Conservation (phyloP, 2,329 filamentous ascomycete genomes). For the Raffaelea albimanens region DNA sequence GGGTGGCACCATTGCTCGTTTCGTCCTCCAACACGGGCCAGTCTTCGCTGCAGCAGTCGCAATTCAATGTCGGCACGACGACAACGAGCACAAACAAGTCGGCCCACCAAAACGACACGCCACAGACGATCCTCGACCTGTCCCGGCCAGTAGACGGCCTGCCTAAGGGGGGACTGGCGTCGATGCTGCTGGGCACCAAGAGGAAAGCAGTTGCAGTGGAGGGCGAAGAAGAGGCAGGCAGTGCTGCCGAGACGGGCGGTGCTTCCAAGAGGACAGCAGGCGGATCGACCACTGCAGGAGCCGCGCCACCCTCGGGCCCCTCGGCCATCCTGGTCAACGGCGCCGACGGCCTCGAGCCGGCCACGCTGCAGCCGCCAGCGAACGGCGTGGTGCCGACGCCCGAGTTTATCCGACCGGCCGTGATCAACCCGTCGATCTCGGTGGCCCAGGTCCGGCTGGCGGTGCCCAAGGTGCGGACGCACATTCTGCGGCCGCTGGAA, state of each 20-base stretch:
- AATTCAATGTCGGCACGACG: conserved; percentile 61
- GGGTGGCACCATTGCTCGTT: conserved; percentile 83
- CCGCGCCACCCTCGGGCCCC: conserved; percentile 33
- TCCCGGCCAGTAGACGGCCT: conserved; percentile 91
- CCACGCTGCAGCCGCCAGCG: conserved; percentile 49
- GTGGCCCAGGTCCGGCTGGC: conserved; percentile 79
- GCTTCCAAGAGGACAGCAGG: not conserved
- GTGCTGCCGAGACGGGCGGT: not conserved
- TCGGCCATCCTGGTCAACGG: conserved; percentile 64
- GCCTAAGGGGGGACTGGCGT: conserved; percentile 77
- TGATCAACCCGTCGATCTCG: conserved; percentile 71
- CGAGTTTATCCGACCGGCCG: conserved; percentile 78
- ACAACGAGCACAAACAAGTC: conserved; percentile 42
- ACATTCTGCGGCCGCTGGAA: conserved; percentile 76
- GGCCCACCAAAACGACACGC: conserved; percentile 56
- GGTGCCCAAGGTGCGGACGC: conserved; percentile 74
- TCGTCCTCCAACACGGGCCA: conserved; percentile 80
- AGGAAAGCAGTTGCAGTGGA: conserved; percentile 68
- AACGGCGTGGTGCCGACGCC: conserved; percentile 60
- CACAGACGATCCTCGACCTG: conserved; percentile 77
- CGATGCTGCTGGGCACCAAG: conserved; percentile 88
- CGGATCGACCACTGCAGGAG: conserved; percentile 1
- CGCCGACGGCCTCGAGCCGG: conserved; percentile 67
- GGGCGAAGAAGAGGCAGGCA: conserved; percentile 61
- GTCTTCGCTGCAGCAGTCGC: conserved; percentile 80